Conservation (phyloP, 306 rosid species). For the Castanospermum australe region DNA sequence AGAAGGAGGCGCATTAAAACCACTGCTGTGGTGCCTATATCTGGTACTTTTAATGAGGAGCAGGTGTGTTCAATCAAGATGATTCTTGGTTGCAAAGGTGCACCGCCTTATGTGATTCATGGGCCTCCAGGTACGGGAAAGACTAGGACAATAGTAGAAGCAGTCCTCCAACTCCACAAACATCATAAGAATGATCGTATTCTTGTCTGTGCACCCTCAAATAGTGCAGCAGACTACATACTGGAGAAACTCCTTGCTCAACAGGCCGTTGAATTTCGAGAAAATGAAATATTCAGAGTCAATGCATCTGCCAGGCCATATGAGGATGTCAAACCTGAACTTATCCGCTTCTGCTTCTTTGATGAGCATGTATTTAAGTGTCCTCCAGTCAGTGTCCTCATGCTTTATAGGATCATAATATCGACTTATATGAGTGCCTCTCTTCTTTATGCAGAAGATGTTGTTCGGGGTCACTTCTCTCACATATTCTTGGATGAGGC, state of each 20-base stretch:
- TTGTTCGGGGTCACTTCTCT: constrained; percentile 75
- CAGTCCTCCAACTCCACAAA: constrained; percentile 73
- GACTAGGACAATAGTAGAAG: constrained; percentile 76
- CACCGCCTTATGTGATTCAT: constrained; percentile 79
- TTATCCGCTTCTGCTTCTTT: constrained; percentile 62
- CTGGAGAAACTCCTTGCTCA: constrained; percentile 64
- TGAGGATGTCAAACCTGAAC: constrained; percentile 69
- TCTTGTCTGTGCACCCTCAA: constrained; percentile 89
- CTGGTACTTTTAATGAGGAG: constrained; percentile 62
- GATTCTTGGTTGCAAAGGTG: constrained; percentile 83
- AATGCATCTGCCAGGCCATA: constrained; percentile 67
- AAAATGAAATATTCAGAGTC: constrained; percentile 75
- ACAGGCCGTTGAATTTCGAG: constrained; percentile 36
- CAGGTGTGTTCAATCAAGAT: constrained; percentile 59
- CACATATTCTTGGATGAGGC: constrained; percentile 97
- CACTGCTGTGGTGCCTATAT: constrained; percentile 52
- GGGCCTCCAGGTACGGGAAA: constrained; percentile 99
- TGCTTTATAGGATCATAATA: constrained; percentile 60
- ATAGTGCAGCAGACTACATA: constrained; percentile 83
- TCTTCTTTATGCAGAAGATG: constrained; percentile 68
- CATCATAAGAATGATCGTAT: constrained; percentile 47
- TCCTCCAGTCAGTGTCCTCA: constrained; percentile 60
- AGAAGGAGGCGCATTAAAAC: constrained; percentile 51
- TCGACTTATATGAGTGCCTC: constrained; percentile 82
- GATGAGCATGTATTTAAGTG: constrained; percentile 63